Conservation (phyloP, 169 alveolate genomes). For the Plasmodium coatneyi region DNA sequence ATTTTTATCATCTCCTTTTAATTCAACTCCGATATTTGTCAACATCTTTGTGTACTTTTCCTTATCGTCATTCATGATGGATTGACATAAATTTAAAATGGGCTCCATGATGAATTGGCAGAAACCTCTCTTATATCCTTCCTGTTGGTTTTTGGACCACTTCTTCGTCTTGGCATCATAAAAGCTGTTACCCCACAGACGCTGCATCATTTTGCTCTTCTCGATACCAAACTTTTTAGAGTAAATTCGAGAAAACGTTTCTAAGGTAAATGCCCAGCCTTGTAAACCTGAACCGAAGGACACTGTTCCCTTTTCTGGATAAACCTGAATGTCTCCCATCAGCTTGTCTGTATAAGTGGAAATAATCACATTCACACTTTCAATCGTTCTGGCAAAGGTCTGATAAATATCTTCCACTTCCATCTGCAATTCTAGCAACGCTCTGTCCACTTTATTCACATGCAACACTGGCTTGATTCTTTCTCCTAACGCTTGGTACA, state of each 20-base stretch:
- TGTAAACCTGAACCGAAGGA: slow-evolving; percentile 99
- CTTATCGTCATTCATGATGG: slow-evolving; percentile 95
- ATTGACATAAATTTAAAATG: slow-evolving; percentile 94
- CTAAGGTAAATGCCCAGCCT: slow-evolving; percentile 99
- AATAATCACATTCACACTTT: slow-evolving; percentile 97
- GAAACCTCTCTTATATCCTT: slow-evolving; percentile 95
- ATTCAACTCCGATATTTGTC: slow-evolving; percentile 92
- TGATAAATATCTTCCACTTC: slow-evolving; percentile 98
- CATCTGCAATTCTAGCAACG: slow-evolving; percentile 96
- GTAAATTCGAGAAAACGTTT: slow-evolving; percentile 96
- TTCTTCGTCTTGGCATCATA: slow-evolving; percentile 96
- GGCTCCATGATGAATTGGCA: slow-evolving; percentile 99
- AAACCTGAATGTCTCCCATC: slow-evolving; percentile 96
- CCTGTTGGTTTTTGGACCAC: slow-evolving; percentile 92
- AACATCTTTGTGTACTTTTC: slow-evolving; percentile 95
- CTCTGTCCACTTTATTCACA: slow-evolving; percentile 99
- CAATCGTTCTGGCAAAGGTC: slow-evolving; percentile 96
- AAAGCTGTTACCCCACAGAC: slow-evolving; percentile 99
- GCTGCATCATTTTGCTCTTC: slow-evolving; percentile 95
- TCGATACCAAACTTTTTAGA: slow-evolving; percentile 96
- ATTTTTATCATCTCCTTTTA: slow-evolving; percentile 96
- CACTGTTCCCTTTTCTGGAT: slow-evolving; percentile 98
- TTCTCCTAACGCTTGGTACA: slow-evolving; percentile 99
- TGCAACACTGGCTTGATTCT: slow-evolving; percentile 98
- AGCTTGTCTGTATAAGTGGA: slow-evolving; percentile 96